Evolutionary conservation across 495 filamentous ascomycete genomes (phyloP).

Genomic region (Extremus antarcticus): DNA sequence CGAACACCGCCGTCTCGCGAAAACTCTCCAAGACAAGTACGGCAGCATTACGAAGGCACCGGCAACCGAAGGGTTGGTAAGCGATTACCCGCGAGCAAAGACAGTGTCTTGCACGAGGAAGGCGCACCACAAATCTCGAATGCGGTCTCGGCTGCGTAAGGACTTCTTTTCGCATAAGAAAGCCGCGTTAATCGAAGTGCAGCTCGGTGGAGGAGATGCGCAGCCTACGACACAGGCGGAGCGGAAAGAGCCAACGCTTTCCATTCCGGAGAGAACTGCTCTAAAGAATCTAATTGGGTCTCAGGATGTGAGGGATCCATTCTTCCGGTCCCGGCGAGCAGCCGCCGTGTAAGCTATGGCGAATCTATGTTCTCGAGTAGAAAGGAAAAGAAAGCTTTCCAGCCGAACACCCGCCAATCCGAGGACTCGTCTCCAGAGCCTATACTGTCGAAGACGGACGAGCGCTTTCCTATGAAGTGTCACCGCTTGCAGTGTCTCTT

Average conservation of each 20-base stretch:
- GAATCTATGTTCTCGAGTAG: slow-evolving; percentile 2
- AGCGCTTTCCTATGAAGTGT: neutral
- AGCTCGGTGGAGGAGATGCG: neutral
- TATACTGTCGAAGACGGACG: neutral
- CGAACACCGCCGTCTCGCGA: neutral
- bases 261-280: neutral
- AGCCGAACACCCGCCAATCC: neutral
- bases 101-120: neutral
- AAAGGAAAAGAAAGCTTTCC: neutral
- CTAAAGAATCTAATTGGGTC: neutral
- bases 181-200: neutral
- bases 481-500: neutral
- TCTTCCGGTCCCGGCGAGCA: neutral
- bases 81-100: neutral
- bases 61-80: neutral
- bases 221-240: neutral
- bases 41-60: neutral
- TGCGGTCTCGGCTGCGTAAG: slow-evolving; percentile 1
- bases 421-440: neutral
- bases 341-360: neutral
- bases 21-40: neutral
- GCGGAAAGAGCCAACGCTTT: neutral
- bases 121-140: neutral
- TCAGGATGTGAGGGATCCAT: neutral
- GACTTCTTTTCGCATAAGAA: neutral